phyloP scores from a whole-genome alignment of 257 asterid genomes.

The Solanum neorickii region DNA sequence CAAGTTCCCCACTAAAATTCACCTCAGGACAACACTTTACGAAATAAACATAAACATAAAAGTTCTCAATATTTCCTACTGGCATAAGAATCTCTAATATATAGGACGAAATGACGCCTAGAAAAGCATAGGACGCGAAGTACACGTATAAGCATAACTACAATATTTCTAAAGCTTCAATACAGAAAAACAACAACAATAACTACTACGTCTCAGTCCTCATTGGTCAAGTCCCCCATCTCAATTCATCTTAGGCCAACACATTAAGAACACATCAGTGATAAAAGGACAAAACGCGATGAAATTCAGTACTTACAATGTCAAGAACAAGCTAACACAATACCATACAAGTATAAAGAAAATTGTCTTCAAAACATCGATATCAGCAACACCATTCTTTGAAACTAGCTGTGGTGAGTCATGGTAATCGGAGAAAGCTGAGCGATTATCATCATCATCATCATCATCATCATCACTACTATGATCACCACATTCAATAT shows the following conservation, averaged over 20 bases:
- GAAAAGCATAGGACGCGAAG: not conserved
- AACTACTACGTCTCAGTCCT: not conserved
- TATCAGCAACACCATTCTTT: slow-evolving; percentile 28
- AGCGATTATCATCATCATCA: not conserved
- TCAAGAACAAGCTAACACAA: slow-evolving; percentile 82
- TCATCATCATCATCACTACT: not conserved
- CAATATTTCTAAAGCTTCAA: not conserved
- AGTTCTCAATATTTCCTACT: not conserved
- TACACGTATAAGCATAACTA: not conserved
- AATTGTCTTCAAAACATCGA: slow-evolving; percentile 69
- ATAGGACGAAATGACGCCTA: not conserved
- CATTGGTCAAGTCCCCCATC: not conserved
- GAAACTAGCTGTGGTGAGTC: slow-evolving; percentile 5
- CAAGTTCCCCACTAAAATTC: not conserved
- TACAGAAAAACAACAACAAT: not conserved
- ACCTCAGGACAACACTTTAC: not conserved
- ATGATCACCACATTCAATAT: not conserved
- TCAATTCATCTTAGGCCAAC: not conserved
- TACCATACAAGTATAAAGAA: slow-evolving; percentile 85
- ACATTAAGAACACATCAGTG: not conserved
- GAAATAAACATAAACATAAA: not conserved
- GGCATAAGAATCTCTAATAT: not conserved
- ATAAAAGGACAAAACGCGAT: not conserved
- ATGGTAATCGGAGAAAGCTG: not conserved
- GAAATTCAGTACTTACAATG: slow-evolving; percentile 51